Evolutionary conservation across 1,284 basidiomycete genomes (phyloP), one percentile per base, ranked within the genome.

Genomic region (Cryptococcus deneoformans): DNA sequence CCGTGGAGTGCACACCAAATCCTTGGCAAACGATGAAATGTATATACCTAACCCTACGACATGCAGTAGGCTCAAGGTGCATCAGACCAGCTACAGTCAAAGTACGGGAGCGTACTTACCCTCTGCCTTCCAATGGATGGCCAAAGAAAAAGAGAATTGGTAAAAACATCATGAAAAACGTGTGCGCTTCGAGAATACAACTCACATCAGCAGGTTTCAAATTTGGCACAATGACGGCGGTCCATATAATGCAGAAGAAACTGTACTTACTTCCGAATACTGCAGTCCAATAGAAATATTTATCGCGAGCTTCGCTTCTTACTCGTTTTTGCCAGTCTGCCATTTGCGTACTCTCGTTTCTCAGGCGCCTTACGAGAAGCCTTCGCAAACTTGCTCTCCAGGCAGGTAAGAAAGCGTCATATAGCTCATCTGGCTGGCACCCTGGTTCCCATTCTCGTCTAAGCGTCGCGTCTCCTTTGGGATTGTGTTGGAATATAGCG

Each of bases 111-210:
- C 16, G 3, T 44, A 79, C 90, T 86, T 44, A 79, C 90, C 86
- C 90, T 70, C 86, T 76, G 4, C 35, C 87, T 91, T 47, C 39
- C 49, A 36, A 39, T 11, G 29, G 29, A 29, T 29, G 29, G 1
- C 92, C 92, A 67, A 95, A 91, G 83, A 93, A 97, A 73, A 88
- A 95, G 57, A 90, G 81, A 3, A 87, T 80, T 0, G 95, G 94
- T 1, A 98, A 79, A 64, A 90, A 84, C 34, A 87, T 85, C 85
- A 95, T 90, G 81, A 98, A 98, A 80, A 95, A 97, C 0, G 90
- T 94, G 71, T 97, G 94, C 0, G 92, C 76, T 76, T 44, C 1
- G 12, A 48, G 43, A 42, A 11, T 16, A 43, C 5, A 16, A 16
- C 10, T 2, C 40, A 42, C 40, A 11, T n/a, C 40, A 44, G n/a